A percentile compares a stretch with the other conserved stretches of the same genome.
phyloP scores from a whole-genome alignment of 2,329 filamentous ascomycete species.

The Trichoderma simmonsii region DNA sequence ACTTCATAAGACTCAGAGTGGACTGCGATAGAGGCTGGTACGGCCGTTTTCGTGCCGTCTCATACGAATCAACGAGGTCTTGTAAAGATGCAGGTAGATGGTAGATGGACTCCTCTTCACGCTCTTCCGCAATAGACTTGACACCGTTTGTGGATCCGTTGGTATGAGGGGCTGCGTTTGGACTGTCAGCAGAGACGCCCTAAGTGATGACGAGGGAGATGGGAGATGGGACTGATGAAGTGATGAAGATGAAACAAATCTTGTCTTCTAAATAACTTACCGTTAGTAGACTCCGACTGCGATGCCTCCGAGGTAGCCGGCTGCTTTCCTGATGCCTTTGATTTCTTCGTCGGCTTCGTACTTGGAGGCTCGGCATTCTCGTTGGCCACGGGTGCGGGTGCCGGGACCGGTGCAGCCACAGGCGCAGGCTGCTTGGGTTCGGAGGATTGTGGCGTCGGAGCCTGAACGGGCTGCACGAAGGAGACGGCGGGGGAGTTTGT shows the following conservation, averaged over 20 bases:
- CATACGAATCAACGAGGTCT: conserved; percentile 88
- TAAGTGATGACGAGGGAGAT: neutral
- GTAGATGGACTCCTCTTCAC: conserved; percentile 78
- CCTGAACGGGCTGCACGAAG: conserved; percentile 39
- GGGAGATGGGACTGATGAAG: neutral
- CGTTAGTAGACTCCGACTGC: conserved; percentile 41
- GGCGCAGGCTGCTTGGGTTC: conserved; percentile 34
- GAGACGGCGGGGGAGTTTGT: conserved; percentile 52
- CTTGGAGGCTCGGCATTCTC: conserved; percentile 28
- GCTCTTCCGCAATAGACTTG: conserved; percentile 41
- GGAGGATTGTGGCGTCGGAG: conserved; percentile 17
- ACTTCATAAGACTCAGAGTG: conserved; percentile 69
- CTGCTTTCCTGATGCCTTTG: conserved; percentile 46
- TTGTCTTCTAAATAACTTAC: conserved; percentile 31
- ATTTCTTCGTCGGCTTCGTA: conserved; percentile 36
- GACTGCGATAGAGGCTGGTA: conserved; percentile 60
- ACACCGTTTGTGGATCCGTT: conserved; percentile 54
- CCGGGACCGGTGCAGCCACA: conserved; percentile 24
- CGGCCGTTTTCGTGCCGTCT: conserved; percentile 71
- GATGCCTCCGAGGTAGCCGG: conserved; percentile 37
- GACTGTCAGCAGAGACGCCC: conserved; percentile 1
- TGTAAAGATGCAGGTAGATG: conserved; percentile 85
- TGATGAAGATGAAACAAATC: neutral
- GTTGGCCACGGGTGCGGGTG: conserved; percentile 26
- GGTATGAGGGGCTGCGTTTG: conserved; percentile 37